phyloP scores from a whole-genome alignment of 768 basidiomycete species.

The Boletus patriciae region DNA sequence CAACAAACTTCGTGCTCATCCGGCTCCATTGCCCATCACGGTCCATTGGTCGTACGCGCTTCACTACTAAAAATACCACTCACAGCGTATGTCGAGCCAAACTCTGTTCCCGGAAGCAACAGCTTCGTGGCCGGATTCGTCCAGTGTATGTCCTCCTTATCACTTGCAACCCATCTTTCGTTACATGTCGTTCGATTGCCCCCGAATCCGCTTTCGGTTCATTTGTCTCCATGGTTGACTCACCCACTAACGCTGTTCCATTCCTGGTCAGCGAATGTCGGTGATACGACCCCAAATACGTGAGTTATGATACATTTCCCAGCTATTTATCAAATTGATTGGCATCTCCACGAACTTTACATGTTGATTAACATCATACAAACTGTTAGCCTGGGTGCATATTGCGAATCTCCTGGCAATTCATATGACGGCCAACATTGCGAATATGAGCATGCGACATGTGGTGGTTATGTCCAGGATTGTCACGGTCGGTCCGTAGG shows the following conservation, averaged over 20 bases:
- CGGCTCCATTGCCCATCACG: background rate
- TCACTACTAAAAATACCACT: background rate
- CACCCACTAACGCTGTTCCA: background rate
- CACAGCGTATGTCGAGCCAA: constrained; percentile 62
- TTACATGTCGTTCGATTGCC: background rate
- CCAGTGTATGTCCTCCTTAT: constrained; percentile 51
- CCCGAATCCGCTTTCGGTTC: background rate
- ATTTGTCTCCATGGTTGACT: background rate
- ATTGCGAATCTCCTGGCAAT: constrained; percentile 76
- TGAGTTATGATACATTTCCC: constrained; percentile 36
- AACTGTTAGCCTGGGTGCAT: constrained; percentile 56
- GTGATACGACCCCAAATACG: constrained; percentile 81
- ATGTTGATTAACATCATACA: background rate
- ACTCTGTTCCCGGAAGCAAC: constrained; percentile 63
- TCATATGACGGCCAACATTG: constrained; percentile 65
- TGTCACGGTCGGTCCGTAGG: constrained; percentile 65
- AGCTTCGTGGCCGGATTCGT: constrained; percentile 75
- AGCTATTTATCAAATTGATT: background rate
- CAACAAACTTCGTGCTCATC: background rate
- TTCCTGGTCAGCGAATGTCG: constrained; percentile 61
- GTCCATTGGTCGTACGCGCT: background rate
- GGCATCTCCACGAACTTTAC: background rate
- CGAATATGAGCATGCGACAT: constrained; percentile 71
- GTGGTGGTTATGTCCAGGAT: constrained; percentile 63
- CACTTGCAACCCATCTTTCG: background rate